Base-by-base conservation (phyloP, 768 basidiomycete genomes). In the Tricholoma matsutake region DNA sequence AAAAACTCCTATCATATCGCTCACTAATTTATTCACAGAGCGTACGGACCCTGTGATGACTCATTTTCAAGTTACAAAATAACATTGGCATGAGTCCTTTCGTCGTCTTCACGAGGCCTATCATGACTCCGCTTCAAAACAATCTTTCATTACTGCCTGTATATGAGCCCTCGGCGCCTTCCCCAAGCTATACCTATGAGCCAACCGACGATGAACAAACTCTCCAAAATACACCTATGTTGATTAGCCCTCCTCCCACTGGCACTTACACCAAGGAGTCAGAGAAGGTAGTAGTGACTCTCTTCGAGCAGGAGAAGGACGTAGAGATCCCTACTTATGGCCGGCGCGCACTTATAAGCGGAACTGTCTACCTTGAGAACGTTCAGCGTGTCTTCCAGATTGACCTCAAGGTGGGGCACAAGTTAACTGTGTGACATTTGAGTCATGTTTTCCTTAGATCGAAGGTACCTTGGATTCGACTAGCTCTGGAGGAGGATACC, bases 101-200 rank as follows among this genome's bases (percentile, higher is more conserved):
- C 51, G 10, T 18, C 29, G 3, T 3, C 7, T 49, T 28, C 13
- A 28, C 7, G 16, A 31, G 4, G 3, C 28, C 2, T 28, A 28
- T 8, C 2, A 53, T 53, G 51, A 31, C 51, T n/a, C n/a, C 51
- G 25, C 8, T 28, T 3, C 31, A 32, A n/a, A n/a, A 8, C 18
- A 31, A 45, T 25, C 57, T 41, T 45, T 54, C 67, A 32, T 63
- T 61, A 6, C 75, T 85, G 31, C 85, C 88, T 20, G 68, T 68
- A 7, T 89, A 89, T 68, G 77, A 83, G 0, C 77, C 83, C 1
- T 81, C 86, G 3, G 71, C 73, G 3, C 82, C 82, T 32, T 78
- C 81, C 1, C 88, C 88, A 2, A 69, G 73, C 5, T 91, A 90
- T 67, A 85, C 88, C 52, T 78, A 69, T 31, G 79, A 80, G 28